Base-by-base conservation (phyloP, 192 early-diverging fungal species). In the Glomus cerebriforme region DNA sequence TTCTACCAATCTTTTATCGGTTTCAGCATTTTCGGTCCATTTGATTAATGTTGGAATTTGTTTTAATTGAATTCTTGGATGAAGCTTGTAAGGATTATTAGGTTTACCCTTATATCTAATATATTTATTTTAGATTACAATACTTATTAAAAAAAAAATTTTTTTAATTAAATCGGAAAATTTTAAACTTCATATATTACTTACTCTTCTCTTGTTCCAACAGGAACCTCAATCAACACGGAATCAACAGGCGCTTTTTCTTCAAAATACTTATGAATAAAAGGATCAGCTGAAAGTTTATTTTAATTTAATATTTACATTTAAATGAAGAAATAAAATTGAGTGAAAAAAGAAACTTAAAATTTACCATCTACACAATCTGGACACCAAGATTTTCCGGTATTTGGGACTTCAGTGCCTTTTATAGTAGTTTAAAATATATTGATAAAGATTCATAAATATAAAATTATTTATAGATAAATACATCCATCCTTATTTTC, bases 381-480 rank as follows among this genome's bases (percentile, higher is more conserved):
- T 43, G 84, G 84, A 73, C 84, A 85, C 84, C 84, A 85, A 19
- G 84, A 85, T 79, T 85, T 81, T 81, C 84, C 84, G 34, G 84
- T 85, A 39, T 59, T 59, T 45, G 80, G 75, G 45, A 80, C 75
- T 43, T 76, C 74, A 8, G 59, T 76, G 2, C 74, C 74, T 76
- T 45, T 64, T 31, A 2, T 9, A 19, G 6, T 69, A 8, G n/a
- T n/a, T n/a, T n/a, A n/a, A n/a, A n/a, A n/a, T n/a, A n/a, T n/a
- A n/a, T n/a, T n/a, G n/a, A n/a, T n/a, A n/a, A n/a, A n/a, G n/a
- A n/a, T n/a, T n/a, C n/a, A n/a, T n/a, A n/a, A n/a, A n/a, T n/a
- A n/a, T n/a, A n/a, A n/a, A n/a, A n/a, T 19, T 34, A 31, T 66
- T 66, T 66, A 34, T 35, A 66, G 27, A 34, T 34, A 34, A 66